Conservation (phyloP, 2,329 filamentous ascomycete species). For the Ciborinia camelliae region DNA sequence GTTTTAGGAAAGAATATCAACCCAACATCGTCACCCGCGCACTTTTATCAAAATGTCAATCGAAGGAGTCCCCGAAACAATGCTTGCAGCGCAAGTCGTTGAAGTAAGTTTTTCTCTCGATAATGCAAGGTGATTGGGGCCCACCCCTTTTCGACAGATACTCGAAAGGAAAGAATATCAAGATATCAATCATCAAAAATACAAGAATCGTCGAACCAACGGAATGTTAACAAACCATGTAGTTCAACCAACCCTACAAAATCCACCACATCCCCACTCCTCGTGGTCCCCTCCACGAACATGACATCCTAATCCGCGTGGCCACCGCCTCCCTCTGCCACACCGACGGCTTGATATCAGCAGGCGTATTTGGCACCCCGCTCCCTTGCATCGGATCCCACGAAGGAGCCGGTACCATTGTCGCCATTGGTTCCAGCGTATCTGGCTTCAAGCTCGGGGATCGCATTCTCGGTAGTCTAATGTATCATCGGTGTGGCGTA, state of each 20-base stretch:
- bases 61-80: slow-evolving; percentile 41
- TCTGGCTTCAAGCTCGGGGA: slow-evolving; percentile 37
- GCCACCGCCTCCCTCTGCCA: slow-evolving; percentile 57
- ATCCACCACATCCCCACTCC: slow-evolving; percentile 50
- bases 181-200: neutral
- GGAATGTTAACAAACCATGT: neutral
- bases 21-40: no score
- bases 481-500: slow-evolving; percentile 49
- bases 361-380: slow-evolving; percentile 46
- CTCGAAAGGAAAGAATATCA: no score
- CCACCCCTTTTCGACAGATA: no score
- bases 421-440: slow-evolving; percentile 36
- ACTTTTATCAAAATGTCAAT: slow-evolving; percentile 19
- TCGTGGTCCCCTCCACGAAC: slow-evolving; percentile 38
- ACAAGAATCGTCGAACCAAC: neutral
- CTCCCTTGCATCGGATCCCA: slow-evolving; percentile 52
- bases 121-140: neutral
- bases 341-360: slow-evolving; percentile 55
- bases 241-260: slow-evolving; percentile 54
- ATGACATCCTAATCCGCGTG: slow-evolving; percentile 59
- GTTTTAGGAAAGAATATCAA: neutral
- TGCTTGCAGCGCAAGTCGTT: slow-evolving; percentile 48
- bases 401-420: slow-evolving; percentile 35
- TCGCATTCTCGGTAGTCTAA: slow-evolving; percentile 53
- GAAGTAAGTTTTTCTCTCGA: slow-evolving; percentile 36